Percentiles rank a stretch among this genome's conserved stretches.
Evolutionary conservation across 2,329 filamentous ascomycete species (phyloP).

Genomic region (Monilinia polystroma): DNA sequence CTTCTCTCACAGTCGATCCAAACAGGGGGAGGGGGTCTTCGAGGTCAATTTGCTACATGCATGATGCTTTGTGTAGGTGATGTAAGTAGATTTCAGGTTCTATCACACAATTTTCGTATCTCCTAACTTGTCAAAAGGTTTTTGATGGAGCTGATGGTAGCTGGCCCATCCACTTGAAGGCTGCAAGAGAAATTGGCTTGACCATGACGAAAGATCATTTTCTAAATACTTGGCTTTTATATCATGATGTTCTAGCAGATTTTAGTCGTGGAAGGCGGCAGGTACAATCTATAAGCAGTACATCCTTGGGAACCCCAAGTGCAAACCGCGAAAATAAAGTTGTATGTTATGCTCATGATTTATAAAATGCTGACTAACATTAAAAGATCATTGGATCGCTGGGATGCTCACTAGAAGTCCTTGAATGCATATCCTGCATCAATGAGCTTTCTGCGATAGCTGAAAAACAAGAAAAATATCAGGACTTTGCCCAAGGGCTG

Average conservation of each 20-base stretch:
- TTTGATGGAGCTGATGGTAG: conserved; percentile 50
- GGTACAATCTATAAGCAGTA: background rate
- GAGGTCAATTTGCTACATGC: conserved; percentile 46
- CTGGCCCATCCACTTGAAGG: conserved; percentile 48
- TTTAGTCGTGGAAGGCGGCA: conserved; percentile 44
- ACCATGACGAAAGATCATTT: conserved; percentile 41
- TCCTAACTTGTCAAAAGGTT: conserved; percentile 14
- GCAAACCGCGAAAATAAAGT: conserved; percentile 11
- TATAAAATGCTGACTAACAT: background rate
- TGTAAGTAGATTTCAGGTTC: conserved; percentile 35
- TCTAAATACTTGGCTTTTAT: conserved; percentile 49
- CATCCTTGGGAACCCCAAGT: background rate
- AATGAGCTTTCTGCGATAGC: conserved; percentile 35
- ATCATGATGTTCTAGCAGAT: conserved; percentile 48
- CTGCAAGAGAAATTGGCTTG: conserved; percentile 35
- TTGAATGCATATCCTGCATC: conserved; percentile 46
- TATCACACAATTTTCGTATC: background rate
- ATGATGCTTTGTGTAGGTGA: conserved; percentile 54
- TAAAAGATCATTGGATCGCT: conserved; percentile 47
- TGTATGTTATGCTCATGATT: background rate
- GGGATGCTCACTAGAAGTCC: conserved; percentile 49
- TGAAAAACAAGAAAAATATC: conserved; percentile 9
- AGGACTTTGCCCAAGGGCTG: conserved; percentile 28
- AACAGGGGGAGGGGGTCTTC: conserved; percentile 23
- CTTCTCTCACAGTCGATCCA: conserved; percentile 44